A percentile compares a stretch with the other conserved stretches of the same genome.
Evolutionary conservation across 331 rosid genomes (phyloP).

Genomic region (Quercus tomentella): DNA sequence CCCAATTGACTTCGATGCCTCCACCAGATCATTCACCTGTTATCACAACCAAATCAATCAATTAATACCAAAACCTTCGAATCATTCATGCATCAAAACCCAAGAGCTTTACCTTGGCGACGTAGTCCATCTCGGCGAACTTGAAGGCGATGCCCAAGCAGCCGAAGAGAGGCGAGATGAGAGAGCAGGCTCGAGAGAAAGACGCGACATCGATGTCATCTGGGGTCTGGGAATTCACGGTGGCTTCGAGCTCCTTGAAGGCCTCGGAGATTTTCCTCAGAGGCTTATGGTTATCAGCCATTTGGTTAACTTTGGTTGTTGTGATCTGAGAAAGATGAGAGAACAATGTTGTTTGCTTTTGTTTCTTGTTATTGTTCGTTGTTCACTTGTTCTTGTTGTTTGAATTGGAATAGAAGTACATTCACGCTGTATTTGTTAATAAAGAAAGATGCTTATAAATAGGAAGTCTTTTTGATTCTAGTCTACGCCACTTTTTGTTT

Average conservation of each 20-base stretch:
- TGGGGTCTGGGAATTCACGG: constrained; percentile 36
- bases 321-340: too few relatives aligned
- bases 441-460: too few relatives aligned
- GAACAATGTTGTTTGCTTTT: too few relatives aligned
- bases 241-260: constrained; percentile 55
- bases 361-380: too few relatives aligned
- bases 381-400: too few relatives aligned
- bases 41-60: not conserved
- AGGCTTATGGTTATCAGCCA: constrained; percentile 37
- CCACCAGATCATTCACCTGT: constrained; percentile 73
- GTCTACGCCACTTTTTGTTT: too few relatives aligned
- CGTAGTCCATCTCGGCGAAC: constrained; percentile 91
- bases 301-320: not conserved
- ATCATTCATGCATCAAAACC: not conserved
- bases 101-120: constrained; percentile 55
- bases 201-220: constrained; percentile 50
- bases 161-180: constrained; percentile 84
- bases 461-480: too few relatives aligned
- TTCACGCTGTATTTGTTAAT: too few relatives aligned
- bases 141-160: constrained; percentile 91
- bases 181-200: constrained; percentile 77
- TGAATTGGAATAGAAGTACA: too few relatives aligned
- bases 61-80: not conserved
- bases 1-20: constrained; percentile 67
- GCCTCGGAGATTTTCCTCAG: constrained; percentile 60